Conservation (phyloP, 306 rosid genomes). For the Elaeagnus macrophylla region DNA sequence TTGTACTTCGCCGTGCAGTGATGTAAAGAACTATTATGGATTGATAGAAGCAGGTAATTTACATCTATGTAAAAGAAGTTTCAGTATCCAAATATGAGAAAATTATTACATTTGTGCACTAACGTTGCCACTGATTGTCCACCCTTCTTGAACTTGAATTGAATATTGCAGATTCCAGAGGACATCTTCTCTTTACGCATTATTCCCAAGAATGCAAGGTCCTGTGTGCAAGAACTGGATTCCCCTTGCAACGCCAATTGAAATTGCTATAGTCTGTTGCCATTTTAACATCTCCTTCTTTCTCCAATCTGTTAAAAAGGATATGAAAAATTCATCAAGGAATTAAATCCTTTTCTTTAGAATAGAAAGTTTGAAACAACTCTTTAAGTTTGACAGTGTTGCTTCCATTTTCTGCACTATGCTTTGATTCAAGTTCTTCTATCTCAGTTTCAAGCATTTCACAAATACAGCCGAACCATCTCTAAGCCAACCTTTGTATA, state of each 20-base stretch:
- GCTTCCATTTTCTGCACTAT: constrained; percentile 40
- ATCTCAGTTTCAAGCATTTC: constrained; percentile 42
- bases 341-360: not conserved
- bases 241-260: constrained; percentile 60
- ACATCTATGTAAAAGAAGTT: not conserved
- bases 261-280: constrained; percentile 81
- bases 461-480: constrained; percentile 60
- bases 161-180: constrained; percentile 90
- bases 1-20: too few species aligned
- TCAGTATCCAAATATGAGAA: not conserved
- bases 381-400: constrained; percentile 23
- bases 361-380: not conserved
- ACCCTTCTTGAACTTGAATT: constrained; percentile 82
- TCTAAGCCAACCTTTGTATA: constrained; percentile 54
- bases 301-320: constrained; percentile 48
- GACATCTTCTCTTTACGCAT: constrained; percentile 67
- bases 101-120: constrained; percentile 31
- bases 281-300: constrained; percentile 67
- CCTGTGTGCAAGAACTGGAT: constrained; percentile 69
- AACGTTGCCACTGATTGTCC: constrained; percentile 79
- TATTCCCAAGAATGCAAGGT: constrained; percentile 62
- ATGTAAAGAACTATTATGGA: not conserved
- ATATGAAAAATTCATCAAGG: not conserved
- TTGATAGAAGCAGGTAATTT: not conserved
- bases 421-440: constrained; percentile 36